Base-by-base conservation (phyloP, 176 grass and related monocot species). In the Phoenix roebelenii region DNA sequence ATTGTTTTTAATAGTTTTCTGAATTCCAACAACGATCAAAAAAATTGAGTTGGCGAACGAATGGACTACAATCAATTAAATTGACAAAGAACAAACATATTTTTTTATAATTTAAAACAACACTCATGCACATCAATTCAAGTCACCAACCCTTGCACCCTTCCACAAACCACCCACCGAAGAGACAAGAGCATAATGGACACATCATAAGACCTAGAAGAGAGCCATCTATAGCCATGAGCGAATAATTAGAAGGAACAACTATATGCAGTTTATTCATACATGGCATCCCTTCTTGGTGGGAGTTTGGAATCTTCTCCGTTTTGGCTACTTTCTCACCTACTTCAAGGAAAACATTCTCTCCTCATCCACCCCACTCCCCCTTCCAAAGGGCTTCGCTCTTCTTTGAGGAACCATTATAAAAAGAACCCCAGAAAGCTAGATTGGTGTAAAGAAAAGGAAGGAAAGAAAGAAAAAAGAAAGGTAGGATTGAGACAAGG, bases 261-360 rank as follows among this genome's bases (percentile, higher is more conserved):
- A 58, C 77, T 58, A 54, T 54, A 70, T 64, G 23, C 14, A 66
- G 32, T 12, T 70, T 76, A 63, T 48, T 81, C 64, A 12, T 39
- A 39, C 35, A 29, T 53, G 3, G 66, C 35, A 58, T 69, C 35
- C 58, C 55, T 49, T n/a, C 4, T 23, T 39, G 22, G 76, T 30
- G 48, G 39, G 63, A 18, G 66, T 22, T 70, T 78, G 70, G 78
- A 89, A 95, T 95, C 77, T 89, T 80, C 57, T 57, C 30, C 61
- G 62, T 30, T 76, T 53, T 5, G 51, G 49, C 61, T 63, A 50
- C 68, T 58, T 35, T 25, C 55, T 17, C 23, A 17, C 23, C 51
- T 69, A 17, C 23, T 25, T 25, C 16, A 15, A 26, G 23, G 23
- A 18, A 59, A 15, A 26, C 57, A 59, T 29, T 4, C 7, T 1